Percentiles rank a stretch among this genome's conserved stretches.
phyloP scores from a whole-genome alignment of 306 rosid species.

The Prunus mongolica region DNA sequence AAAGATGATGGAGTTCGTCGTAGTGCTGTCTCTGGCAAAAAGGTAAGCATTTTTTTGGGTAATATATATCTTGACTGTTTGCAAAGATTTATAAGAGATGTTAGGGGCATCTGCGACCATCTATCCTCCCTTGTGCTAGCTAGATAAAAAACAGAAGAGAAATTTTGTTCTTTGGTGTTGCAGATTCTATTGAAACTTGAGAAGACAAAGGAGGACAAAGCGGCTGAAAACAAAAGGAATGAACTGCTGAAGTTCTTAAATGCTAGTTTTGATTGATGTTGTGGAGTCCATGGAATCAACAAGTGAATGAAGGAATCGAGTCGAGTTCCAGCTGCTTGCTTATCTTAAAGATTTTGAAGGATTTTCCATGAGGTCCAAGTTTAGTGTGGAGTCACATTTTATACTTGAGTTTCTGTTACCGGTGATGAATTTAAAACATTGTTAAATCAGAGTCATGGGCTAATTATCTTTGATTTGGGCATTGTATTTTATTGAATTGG shows the following conservation, averaged over 20 bases:
- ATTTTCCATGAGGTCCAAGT: background rate
- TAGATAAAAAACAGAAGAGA: background rate
- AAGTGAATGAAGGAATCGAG: conserved; percentile 14
- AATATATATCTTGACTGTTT: background rate
- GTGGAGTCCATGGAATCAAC: conserved; percentile 14
- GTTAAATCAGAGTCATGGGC: conserved; percentile 1
- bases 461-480: conserved; percentile 15
- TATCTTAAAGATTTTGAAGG: conserved; percentile 4
- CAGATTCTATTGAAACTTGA: conserved; percentile 92
- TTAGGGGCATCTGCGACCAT: background rate
- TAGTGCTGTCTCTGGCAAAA: conserved; percentile 97
- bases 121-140: background rate
- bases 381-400: conserved; percentile 10
- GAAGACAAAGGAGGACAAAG: conserved; percentile 89
- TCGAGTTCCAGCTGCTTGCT: conserved; percentile 9
- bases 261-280: conserved; percentile 83
- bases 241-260: conserved; percentile 89
- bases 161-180: background rate
- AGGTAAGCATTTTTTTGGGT: conserved; percentile 35
- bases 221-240: conserved; percentile 86
- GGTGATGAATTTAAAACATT: background rate
- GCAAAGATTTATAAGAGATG: background rate
- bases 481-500: conserved; percentile 8
- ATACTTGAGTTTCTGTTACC: background rate
- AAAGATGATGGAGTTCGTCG: conserved; percentile 85